Base-by-base conservation (phyloP, 805 yeast genomes). In the Pichia cephalocereana region DNA sequence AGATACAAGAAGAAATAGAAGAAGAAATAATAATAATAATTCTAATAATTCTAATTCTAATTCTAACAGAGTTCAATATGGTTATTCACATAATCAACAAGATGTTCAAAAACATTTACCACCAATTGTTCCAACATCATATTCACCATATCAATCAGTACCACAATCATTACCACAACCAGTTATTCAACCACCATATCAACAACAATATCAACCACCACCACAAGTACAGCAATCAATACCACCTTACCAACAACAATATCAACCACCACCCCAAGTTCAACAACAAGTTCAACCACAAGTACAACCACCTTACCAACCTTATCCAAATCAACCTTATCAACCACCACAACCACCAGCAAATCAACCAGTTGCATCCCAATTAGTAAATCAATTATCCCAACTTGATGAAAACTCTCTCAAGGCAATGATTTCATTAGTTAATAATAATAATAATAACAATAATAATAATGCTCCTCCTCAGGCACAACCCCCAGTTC, bases 371-470 rank as follows among this genome's bases (percentile, higher is more conserved):
- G 27, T 40, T 30, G 44, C 52, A n/a, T 27, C 49, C 30, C 50
- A 49, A 36, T 18, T 48, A n/a, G 15, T 45, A 17, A 50, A 48
- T 43, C 65, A 56, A 37, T 51, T 58, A 45, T 63, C 63, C 40
- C 52, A 51, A 15, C 50, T 65, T 53, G 68, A 66, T 49, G 68
- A 66, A 23, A 55, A 52, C 27, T 55, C 69, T 4, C 46, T 67
- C n/a, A 67, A 65, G 42, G 63, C 56, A 45, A 61, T 67, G 48
- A 47, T 66, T 42, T 49, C 61, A 10, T 46, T 66, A 44, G 60
- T 64, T 51, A 50, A 17, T 49, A 47, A 23, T 47, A 45, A 12
- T 43, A 47, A 38, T 52, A 44, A 19, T 38, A 42, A 28, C 38
- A 17, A 17, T 28, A 31, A 26, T 45, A 40, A 28, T 58, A 51